Conservation (phyloP, 129 eudicot genomes). For the Tanacetum coccineum region DNA sequence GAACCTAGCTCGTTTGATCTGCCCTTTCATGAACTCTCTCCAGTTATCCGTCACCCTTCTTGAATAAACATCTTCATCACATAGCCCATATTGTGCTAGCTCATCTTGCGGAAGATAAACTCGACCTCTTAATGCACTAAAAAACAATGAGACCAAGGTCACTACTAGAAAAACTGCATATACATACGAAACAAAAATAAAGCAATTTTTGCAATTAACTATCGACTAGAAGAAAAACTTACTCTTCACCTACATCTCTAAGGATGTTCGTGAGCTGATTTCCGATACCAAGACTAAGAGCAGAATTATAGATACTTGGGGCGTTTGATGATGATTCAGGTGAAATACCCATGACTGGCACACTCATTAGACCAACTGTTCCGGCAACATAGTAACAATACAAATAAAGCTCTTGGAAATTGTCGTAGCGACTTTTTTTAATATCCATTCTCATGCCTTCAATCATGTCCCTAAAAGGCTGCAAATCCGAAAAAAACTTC, state of each 20-base stretch:
- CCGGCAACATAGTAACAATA: slow-evolving; percentile 96
- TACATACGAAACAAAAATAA: background rate
- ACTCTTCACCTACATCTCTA: slow-evolving; percentile 98
- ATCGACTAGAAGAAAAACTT: slow-evolving; percentile 23
- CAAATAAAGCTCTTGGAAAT: slow-evolving; percentile 65
- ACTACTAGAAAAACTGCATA: background rate
- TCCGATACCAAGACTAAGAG: slow-evolving; percentile 77
- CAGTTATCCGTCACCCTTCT: slow-evolving; percentile 61
- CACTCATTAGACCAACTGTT: slow-evolving; percentile 90
- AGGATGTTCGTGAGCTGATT: slow-evolving; percentile 95
- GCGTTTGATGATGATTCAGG: slow-evolving; percentile 58
- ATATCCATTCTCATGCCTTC: slow-evolving; percentile 97
- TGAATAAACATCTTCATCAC: slow-evolving; percentile 73
- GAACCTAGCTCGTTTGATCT: slow-evolving; percentile 70
- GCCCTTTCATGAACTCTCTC: slow-evolving; percentile 83
- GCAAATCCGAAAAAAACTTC: background rate
- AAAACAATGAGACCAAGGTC: background rate
- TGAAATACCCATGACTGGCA: slow-evolving; percentile 88
- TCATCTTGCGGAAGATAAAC: slow-evolving; percentile 95
- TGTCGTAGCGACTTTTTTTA: slow-evolving; percentile 58
- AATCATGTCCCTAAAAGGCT: slow-evolving; percentile 97
- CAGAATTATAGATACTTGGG: slow-evolving; percentile 61
- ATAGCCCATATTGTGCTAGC: slow-evolving; percentile 57
- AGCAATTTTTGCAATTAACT: too few species aligned
- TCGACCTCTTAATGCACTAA: slow-evolving; percentile 81